Evolutionary conservation across 208 protist species (phyloP).

Genomic region (Trypanosoma melophagium): DNA sequence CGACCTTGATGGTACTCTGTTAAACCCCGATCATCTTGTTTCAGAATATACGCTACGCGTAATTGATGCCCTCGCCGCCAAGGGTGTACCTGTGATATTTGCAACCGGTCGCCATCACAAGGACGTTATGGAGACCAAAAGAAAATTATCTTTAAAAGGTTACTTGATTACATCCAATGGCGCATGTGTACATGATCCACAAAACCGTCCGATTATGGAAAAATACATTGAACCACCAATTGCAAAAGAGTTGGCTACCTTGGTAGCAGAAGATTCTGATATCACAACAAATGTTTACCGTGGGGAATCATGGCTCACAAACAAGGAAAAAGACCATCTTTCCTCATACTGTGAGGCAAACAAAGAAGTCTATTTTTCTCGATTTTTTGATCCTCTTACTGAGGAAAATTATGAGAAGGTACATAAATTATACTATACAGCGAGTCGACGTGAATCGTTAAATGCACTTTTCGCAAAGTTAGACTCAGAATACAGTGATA

Average conservation of each 20-base stretch:
- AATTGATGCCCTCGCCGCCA: conserved; percentile 35
- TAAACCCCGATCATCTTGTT: conserved; percentile 36
- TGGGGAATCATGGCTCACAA: conserved; percentile 35
- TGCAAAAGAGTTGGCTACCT: conserved; percentile 29
- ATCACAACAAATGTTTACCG: conserved; percentile 47
- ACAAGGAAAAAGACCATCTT: conserved; percentile 28
- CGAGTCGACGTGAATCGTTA: conserved; percentile 8
- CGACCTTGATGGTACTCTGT: conserved; percentile 61
- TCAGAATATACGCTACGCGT: conserved; percentile 26
- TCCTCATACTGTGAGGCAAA: conserved; percentile 37
- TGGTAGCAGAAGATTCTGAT: conserved; percentile 17
- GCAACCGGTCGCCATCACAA: conserved; percentile 52
- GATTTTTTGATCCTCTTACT: conserved; percentile 25
- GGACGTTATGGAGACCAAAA: conserved; percentile 39
- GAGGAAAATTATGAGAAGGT: conserved; percentile 33
- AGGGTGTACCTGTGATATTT: conserved; percentile 39
- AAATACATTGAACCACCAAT: conserved; percentile 35
- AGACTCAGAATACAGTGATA: conserved; percentile 1
- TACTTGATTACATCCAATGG: conserved; percentile 68
- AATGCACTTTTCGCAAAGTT: conserved; percentile 17
- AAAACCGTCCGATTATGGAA: conserved; percentile 37
- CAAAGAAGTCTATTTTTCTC: conserved; percentile 33
- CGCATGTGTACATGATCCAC: conserved; percentile 40
- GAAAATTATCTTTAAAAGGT: conserved; percentile 40
- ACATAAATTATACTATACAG: conserved; percentile 47